Evolutionary conservation across 371 early-diverging fungal species (phyloP).

Genomic region (Saksenaea vasiformis): DNA sequence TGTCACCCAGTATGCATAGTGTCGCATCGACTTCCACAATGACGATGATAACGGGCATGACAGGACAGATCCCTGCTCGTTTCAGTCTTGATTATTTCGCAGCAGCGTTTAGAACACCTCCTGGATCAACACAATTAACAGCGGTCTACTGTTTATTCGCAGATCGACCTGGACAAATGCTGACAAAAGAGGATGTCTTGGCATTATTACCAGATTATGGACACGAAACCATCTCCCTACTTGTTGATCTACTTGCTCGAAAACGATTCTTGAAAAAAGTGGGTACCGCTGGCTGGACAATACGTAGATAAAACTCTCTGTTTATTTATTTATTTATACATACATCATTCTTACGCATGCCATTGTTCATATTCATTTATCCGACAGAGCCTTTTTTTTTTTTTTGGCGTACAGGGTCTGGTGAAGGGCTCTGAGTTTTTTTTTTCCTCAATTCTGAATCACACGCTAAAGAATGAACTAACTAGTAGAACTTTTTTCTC

Average conservation of each 20-base stretch:
- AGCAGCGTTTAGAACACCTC: constrained; percentile 32
- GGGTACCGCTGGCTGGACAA: constrained; percentile 33
- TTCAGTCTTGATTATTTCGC: constrained; percentile 39
- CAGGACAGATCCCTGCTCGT: constrained; percentile 25
- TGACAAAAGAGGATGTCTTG: constrained; percentile 20
- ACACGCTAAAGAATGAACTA: too few species aligned
- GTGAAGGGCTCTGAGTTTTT: too few species aligned
- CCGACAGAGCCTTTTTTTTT: background rate
- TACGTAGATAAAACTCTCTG: constrained; percentile 20
- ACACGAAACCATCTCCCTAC: constrained; percentile 12
- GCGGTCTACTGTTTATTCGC: constrained; percentile 31
- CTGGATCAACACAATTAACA: constrained; percentile 36
- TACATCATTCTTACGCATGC: background rate
- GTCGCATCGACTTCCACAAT: constrained; percentile 9
- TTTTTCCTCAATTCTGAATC: too few species aligned
- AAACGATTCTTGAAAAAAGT: constrained; percentile 28
- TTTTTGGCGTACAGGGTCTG: too few species aligned
- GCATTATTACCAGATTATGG: constrained; percentile 7
- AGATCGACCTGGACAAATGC: constrained; percentile 22
- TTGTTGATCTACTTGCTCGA: constrained; percentile 26
- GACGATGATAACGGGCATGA: constrained; percentile 21
- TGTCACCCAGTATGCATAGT: background rate
- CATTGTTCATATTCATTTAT: background rate
- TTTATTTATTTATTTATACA: too few species aligned
- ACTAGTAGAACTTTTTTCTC: too few species aligned